Conservation (phyloP, 2,329 filamentous ascomycete species). For the Pyricularia grisea region DNA sequence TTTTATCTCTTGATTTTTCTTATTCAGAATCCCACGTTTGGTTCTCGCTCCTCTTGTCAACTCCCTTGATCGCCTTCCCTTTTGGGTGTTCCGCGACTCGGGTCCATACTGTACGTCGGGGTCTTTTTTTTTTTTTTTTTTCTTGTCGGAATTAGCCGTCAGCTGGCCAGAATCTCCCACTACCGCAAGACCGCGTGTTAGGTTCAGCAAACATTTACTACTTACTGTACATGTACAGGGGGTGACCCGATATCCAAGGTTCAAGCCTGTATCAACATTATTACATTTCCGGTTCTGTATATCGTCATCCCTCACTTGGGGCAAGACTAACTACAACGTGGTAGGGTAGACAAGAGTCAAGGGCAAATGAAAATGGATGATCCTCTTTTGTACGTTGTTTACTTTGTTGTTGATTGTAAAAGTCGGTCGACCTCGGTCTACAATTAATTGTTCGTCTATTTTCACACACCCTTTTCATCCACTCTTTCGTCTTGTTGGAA, state of each 20-base stretch:
- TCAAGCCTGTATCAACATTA: not conserved
- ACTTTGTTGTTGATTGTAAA: too few relatives aligned
- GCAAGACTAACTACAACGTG: not conserved
- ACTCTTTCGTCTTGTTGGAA: not conserved
- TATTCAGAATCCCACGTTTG: not conserved
- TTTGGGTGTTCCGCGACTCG: not conserved
- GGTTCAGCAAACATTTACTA: too few relatives aligned
- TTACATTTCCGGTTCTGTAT: not conserved
- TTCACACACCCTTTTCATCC: not conserved
- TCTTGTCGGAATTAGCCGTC: not conserved
- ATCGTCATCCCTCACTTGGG: not conserved
- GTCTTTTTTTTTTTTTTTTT: too few relatives aligned
- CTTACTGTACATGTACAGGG: not conserved
- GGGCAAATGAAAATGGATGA: too few relatives aligned
- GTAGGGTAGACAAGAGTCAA: too few relatives aligned
- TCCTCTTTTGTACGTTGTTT: too few relatives aligned
- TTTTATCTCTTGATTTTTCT: not conserved
- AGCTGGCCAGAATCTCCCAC: not conserved
- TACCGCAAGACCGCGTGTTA: not conserved
- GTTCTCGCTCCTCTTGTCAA: not conserved
- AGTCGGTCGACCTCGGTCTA: too few relatives aligned
- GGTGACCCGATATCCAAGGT: not conserved
- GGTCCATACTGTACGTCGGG: not conserved
- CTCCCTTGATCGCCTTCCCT: not conserved
- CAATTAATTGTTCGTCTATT: too few relatives aligned